Conservation (phyloP, 228 moss, liverwort and hornwort species). For the Sphagnum fallax region DNA sequence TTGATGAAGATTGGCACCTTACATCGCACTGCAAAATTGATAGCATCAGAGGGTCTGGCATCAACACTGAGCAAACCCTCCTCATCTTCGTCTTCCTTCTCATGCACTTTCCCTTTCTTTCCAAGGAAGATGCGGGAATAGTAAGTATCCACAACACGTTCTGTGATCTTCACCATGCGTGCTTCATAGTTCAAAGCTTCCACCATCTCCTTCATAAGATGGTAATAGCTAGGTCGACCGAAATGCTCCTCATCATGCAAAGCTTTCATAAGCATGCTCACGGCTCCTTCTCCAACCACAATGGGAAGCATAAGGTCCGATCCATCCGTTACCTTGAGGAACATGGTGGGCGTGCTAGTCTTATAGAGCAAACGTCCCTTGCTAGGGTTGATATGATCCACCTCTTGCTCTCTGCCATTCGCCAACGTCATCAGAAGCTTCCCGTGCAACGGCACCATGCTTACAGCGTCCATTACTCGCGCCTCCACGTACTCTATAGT, state of each 20-base stretch:
- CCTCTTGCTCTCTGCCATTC: conserved; percentile 63
- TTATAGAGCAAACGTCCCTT: conserved; percentile 57
- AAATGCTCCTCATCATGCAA: conserved; percentile 45
- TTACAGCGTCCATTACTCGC: conserved; percentile 58
- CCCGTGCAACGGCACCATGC: conserved; percentile 62
- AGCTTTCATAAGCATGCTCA: conserved; percentile 61
- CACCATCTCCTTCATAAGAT: conserved; percentile 58
- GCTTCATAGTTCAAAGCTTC: conserved; percentile 53
- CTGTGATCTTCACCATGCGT: conserved; percentile 58
- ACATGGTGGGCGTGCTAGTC: conserved; percentile 57
- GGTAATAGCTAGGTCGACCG: conserved; percentile 46
- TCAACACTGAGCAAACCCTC: conserved; percentile 49
- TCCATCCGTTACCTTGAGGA: conserved; percentile 48
- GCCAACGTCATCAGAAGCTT: conserved; percentile 52
- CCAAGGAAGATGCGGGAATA: conserved; percentile 53
- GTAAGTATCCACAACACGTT: conserved; percentile 61
- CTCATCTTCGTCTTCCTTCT: conserved; percentile 4
- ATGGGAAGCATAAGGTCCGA: conserved; percentile 60
- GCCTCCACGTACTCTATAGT: conserved; percentile 51
- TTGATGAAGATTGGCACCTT: conserved; percentile 60
- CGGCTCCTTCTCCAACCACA: conserved; percentile 53
- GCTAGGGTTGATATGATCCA: conserved; percentile 55
- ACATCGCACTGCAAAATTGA: conserved; percentile 56
- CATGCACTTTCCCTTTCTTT: conserved; percentile 20
- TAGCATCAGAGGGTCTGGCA: conserved; percentile 59